These are phyloP conservation scores for Cytospora chrysosperma DNA, from an alignment of 2,329 filamentous ascomycete species.

Conservation along the genomic window DNA sequence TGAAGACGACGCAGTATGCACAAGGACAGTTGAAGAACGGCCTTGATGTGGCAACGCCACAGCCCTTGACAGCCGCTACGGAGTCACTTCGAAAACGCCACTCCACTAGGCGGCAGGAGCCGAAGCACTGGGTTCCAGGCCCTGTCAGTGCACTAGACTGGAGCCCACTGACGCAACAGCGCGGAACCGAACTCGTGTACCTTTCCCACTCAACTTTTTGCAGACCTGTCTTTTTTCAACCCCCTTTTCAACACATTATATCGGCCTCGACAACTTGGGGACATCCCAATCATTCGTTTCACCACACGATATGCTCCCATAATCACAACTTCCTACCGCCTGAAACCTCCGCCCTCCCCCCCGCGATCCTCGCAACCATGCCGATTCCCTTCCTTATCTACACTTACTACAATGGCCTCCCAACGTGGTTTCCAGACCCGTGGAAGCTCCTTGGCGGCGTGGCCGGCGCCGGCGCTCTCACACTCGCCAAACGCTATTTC, in stretches of 20 bases:
- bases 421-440: slow-evolving; percentile 46
- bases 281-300: slow-evolving; percentile 4
- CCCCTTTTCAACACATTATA: slow-evolving; percentile 5
- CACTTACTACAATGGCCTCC: slow-evolving; percentile 48
- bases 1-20: not conserved
- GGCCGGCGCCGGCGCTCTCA: slow-evolving; percentile 39
- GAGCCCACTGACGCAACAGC: slow-evolving; percentile 21
- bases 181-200: slow-evolving; percentile 9
- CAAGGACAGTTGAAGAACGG: not conserved
- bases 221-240: not conserved
- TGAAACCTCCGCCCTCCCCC: too few relatives aligned
- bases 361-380: slow-evolving; percentile 39
- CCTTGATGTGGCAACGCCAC: not conserved
- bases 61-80: not conserved
- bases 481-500: slow-evolving; percentile 69
- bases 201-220: not conserved
- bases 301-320: slow-evolving; percentile 21
- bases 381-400: slow-evolving; percentile 52
- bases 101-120: slow-evolving; percentile 16
- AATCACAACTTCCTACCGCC: not conserved
- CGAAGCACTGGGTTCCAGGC: slow-evolving; percentile 10
- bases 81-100: not conserved
- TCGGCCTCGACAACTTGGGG: slow-evolving; percentile 2
- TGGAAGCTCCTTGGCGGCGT: slow-evolving; percentile 42
- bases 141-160: not conserved